Percentiles rank a stretch among this genome's conserved stretches.
phyloP scores from a whole-genome alignment of 177 flowering plant species.

The Vitis hybrid region DNA sequence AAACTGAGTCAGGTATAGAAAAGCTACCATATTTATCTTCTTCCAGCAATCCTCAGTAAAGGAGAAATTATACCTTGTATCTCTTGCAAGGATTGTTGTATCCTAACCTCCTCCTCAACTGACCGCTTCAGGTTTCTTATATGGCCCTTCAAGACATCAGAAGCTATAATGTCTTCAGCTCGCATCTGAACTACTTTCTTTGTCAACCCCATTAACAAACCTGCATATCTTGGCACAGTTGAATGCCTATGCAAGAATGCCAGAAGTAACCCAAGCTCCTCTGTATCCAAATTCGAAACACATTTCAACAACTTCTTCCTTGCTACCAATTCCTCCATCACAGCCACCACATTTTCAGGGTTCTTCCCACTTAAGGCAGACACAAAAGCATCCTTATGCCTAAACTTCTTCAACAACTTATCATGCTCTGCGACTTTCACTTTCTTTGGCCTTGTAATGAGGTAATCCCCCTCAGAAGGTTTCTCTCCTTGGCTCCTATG shows the following conservation, averaged over 20 bases:
- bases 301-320: constrained; percentile 70
- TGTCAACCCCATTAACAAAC: constrained; percentile 61
- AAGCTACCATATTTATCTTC: constrained; percentile 27
- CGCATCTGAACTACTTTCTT: constrained; percentile 63
- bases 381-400: constrained; percentile 82
- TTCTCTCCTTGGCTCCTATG: constrained; percentile 72
- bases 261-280: constrained; percentile 74
- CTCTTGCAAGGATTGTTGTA: constrained; percentile 72
- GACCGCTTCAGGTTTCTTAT: constrained; percentile 59
- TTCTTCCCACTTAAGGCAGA: constrained; percentile 50
- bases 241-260: constrained; percentile 56
- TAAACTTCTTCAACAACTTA: constrained; percentile 77
- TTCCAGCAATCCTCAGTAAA: constrained; percentile 68
- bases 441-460: constrained; percentile 52
- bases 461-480: constrained; percentile 60
- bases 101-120: constrained; percentile 69
- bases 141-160: constrained; percentile 46
- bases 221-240: constrained; percentile 53
- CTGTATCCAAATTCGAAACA: constrained; percentile 66
- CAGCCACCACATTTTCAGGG: constrained; percentile 67
- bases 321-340: constrained; percentile 89
- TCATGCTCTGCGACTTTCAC: constrained; percentile 77
- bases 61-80: constrained; percentile 91
- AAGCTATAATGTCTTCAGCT: constrained; percentile 48
- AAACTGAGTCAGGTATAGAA: neutral